Conservation (phyloP, 108 stramenopile genomes). For the Nitzschia sp. region DNA sequence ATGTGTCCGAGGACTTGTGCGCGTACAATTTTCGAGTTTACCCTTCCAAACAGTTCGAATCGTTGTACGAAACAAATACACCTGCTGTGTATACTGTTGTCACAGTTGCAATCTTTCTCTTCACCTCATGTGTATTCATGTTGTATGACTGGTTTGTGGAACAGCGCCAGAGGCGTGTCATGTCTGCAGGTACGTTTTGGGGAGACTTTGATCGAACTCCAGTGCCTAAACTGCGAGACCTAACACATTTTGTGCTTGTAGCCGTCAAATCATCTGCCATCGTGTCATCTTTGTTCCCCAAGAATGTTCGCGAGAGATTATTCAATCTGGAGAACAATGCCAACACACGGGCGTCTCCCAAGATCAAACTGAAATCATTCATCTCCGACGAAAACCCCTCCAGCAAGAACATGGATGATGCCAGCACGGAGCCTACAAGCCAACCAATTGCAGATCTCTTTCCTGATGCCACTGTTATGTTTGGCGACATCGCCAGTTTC, state of each 20-base stretch:
- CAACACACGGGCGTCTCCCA: neutral
- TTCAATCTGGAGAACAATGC: conserved; percentile 3
- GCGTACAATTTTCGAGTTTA: conserved; percentile 45
- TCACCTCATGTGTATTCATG: conserved; percentile 14
- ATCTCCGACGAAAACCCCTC: neutral
- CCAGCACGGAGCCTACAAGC: neutral
- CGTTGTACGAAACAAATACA: conserved; percentile 32
- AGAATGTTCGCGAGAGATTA: conserved; percentile 47
- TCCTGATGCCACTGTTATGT: conserved; percentile 3
- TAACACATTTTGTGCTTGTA: neutral
- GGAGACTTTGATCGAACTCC: neutral
- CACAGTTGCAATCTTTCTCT: conserved; percentile 16
- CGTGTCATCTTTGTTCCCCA: conserved; percentile 54
- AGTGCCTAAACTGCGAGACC: neutral
- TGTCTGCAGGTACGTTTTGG: conserved; percentile 11
- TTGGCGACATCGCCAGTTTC: conserved; percentile 13
- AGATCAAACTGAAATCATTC: neutral
- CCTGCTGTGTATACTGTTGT: neutral
- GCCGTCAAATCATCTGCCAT: conserved; percentile 41
- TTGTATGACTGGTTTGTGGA: conserved; percentile 39
- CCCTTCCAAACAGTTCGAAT: conserved; percentile 44
- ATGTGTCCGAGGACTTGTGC: conserved; percentile 19
- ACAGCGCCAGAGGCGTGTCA: conserved; percentile 31
- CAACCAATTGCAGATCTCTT: conserved; percentile 18
- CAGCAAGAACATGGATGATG: neutral